Evolutionary conservation across 768 basidiomycete species (phyloP).

Genomic region (Megacollybia marginata): DNA sequence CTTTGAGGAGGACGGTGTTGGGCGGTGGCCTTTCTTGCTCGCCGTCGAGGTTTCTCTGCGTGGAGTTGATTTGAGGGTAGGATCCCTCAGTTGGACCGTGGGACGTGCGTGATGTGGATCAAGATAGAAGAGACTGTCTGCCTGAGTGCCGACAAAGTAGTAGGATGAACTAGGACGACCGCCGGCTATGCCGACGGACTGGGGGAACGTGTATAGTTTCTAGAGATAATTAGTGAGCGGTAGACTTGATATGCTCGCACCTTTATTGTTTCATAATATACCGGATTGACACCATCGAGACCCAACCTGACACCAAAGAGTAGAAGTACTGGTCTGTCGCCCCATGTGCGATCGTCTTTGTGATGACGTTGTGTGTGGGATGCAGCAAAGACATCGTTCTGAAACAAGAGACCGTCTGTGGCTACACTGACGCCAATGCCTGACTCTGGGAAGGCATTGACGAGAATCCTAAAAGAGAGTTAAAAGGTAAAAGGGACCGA

Average conservation of each 20-base stretch:
- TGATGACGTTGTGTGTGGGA: conserved; percentile 36
- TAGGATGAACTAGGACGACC: conserved; percentile 96
- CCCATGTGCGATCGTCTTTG: conserved; percentile 47
- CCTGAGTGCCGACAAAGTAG: conserved; percentile 94
- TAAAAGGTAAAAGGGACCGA: conserved; percentile 4
- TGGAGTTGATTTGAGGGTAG: background rate
- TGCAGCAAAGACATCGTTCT: conserved; percentile 79
- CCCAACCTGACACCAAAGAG: conserved; percentile 84
- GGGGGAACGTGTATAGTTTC: conserved; percentile 88
- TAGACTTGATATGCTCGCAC: conserved; percentile 22
- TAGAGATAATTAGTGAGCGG: conserved; percentile 17
- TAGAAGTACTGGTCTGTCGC: conserved; percentile 76
- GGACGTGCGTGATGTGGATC: conserved; percentile 77
- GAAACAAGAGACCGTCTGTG: conserved; percentile 75
- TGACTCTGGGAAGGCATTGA: conserved; percentile 71
- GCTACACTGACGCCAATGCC: conserved; percentile 79
- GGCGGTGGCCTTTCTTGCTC: conserved; percentile 11
- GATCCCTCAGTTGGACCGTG: conserved; percentile 59
- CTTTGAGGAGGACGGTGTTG: conserved; percentile 35
- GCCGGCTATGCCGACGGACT: conserved; percentile 94
- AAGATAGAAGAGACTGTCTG: conserved; percentile 78
- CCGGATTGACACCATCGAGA: conserved; percentile 88
- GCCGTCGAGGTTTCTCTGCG: conserved; percentile 6
- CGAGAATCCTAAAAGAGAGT: conserved; percentile 49
- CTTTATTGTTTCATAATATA: conserved; percentile 86